phyloP scores from a whole-genome alignment of 495 filamentous ascomycete species.

The Aspergillus asperescens region DNA sequence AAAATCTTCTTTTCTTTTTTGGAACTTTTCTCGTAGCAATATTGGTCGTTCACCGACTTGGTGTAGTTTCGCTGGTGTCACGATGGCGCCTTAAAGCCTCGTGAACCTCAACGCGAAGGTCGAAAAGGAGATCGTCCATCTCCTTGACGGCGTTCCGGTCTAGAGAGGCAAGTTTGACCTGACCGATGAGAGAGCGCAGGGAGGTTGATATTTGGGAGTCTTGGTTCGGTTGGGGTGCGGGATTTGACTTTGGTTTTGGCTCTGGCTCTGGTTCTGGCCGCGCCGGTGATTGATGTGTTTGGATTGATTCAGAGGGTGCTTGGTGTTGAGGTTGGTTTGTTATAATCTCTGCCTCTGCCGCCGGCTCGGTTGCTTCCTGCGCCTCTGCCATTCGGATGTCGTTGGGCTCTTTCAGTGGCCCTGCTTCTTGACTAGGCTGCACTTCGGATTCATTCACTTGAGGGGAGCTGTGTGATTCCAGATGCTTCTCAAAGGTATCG shows the following conservation, averaged over 20 bases:
- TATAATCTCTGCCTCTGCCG: background rate
- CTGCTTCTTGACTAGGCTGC: background rate
- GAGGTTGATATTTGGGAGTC: conserved; percentile 39
- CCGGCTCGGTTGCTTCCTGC: background rate
- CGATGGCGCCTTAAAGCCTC: conserved; percentile 50
- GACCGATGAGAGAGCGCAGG: conserved; percentile 46
- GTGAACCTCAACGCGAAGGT: conserved; percentile 59
- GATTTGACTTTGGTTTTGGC: background rate
- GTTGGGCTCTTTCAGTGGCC: background rate
- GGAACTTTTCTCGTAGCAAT: background rate
- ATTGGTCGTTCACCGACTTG: background rate
- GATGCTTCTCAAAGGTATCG: background rate
- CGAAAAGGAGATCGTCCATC: conserved; percentile 63
- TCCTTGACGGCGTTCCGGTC: conserved; percentile 48
- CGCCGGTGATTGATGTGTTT: conserved; percentile 13
- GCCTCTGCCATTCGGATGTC: conserved; percentile 6
- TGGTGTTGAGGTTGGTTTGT: background rate
- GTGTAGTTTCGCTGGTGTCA: background rate
- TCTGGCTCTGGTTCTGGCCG: background rate
- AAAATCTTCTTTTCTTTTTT: conserved; percentile 17
- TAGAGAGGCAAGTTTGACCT: conserved; percentile 47
- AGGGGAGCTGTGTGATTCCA: background rate
- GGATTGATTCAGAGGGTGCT: background rate
- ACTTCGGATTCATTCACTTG: background rate
- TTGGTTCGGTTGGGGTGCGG: background rate